Conservation (phyloP, 1,284 basidiomycete genomes). For the Fomitopsis pinicola region DNA sequence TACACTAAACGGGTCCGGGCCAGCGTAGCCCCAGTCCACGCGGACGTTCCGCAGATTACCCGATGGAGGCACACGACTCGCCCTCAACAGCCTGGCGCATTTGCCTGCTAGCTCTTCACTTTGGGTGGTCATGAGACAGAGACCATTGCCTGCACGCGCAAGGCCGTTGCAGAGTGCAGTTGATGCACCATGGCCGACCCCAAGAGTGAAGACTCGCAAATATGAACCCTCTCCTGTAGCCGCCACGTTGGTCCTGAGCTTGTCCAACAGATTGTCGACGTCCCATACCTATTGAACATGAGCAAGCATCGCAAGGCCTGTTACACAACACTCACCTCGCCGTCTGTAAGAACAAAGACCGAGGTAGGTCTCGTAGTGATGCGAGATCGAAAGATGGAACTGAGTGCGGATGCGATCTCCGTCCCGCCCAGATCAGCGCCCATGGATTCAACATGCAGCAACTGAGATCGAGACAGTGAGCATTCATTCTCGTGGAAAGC, state of each 20-base stretch:
- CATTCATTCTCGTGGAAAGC: background rate
- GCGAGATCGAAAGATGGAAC: constrained; percentile 29
- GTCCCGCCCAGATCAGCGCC: constrained; percentile 43
- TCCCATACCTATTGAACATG: constrained; percentile 23
- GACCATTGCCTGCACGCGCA: constrained; percentile 47
- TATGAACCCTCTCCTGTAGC: constrained; percentile 12
- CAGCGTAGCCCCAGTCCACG: constrained; percentile 42
- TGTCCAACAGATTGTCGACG: constrained; percentile 16
- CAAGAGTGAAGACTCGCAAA: constrained; percentile 49
- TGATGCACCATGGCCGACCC: constrained; percentile 47
- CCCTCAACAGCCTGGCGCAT: constrained; percentile 44
- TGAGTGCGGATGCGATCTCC: constrained; percentile 38
- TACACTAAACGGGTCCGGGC: background rate
- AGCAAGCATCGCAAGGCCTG: background rate
- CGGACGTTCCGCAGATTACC: constrained; percentile 28
- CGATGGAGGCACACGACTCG: constrained; percentile 42
- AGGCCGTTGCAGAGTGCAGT: constrained; percentile 46
- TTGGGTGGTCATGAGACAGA: constrained; percentile 38
- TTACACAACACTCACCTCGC: constrained; percentile 26
- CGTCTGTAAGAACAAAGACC: constrained; percentile 53
- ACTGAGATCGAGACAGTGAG: background rate
- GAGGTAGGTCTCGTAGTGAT: constrained; percentile 33
- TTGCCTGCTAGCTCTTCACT: constrained; percentile 43
- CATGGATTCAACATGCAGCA: constrained; percentile 35
- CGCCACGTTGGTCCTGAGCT: constrained; percentile 18